Evolutionary conservation across 169 alveolate genomes (phyloP).

Genomic region (Plasmodium coatneyi): DNA sequence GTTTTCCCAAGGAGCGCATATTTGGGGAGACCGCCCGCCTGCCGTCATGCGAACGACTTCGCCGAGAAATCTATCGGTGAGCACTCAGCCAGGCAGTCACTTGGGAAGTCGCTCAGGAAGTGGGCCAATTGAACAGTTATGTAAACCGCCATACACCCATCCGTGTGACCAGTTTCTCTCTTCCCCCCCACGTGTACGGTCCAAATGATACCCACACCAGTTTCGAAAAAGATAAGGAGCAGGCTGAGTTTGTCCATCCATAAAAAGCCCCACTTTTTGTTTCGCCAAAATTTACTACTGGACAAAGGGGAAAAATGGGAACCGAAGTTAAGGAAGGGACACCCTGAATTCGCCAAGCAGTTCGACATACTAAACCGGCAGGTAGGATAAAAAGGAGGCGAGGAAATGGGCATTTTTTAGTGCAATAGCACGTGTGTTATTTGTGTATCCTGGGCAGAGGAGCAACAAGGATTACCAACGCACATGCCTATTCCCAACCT

Average conservation of each 20-base stretch:
- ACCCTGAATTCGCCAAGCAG: slow-evolving; percentile 63
- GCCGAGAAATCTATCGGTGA: background rate
- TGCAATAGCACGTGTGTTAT: background rate
- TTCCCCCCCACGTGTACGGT: background rate
- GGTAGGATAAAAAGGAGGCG: slow-evolving; percentile 18
- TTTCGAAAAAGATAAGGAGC: slow-evolving; percentile 64
- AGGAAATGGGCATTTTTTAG: background rate
- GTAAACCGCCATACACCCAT: background rate
- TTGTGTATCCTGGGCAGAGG: background rate
- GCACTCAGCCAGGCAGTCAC: background rate
- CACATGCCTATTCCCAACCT: background rate
- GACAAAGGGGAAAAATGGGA: slow-evolving; percentile 60
- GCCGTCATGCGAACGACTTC: background rate
- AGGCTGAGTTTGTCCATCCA: slow-evolving; percentile 57
- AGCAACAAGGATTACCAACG: background rate
- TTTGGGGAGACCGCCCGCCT: background rate
- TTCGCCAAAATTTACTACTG: slow-evolving; percentile 40
- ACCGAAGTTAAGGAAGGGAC: slow-evolving; percentile 55
- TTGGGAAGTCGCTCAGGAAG: background rate
- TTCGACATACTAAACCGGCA: slow-evolving; percentile 61
- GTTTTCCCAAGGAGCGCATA: background rate
- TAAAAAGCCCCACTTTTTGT: slow-evolving; percentile 61
- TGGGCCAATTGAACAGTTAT: background rate
- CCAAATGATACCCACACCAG: slow-evolving; percentile 68
- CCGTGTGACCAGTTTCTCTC: background rate